Evolutionary conservation across 179 eudicot species (phyloP), one percentile per base, ranked within the genome.

Genomic region (Amaranthus tricolor): DNA sequence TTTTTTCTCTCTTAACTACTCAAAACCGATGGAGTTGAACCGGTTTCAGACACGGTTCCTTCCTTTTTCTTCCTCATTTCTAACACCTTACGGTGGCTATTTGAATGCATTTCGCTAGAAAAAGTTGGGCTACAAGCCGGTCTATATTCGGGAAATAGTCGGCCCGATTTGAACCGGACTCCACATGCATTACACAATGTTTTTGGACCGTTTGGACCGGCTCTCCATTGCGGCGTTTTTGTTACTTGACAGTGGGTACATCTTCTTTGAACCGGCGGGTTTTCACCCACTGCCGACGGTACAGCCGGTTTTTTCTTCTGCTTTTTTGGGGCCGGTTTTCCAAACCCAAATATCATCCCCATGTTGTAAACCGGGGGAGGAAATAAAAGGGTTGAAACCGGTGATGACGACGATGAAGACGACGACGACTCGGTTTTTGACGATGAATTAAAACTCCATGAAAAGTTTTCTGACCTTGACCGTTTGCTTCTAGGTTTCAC

Each of bases 71-170:
- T 81, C 79, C 98, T 86, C 96, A 94, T 89, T 76, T 92, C 97
- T 61, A 94, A 61, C 71, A 94, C 98, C 77, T 92, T 94, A 67
- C 96, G 86, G 72, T 94, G 98, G 55, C 98, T 94, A 70, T 94
- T 94, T 0, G 97, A 94, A 76, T 94, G 98, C 21, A 86, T 64
- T 20, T 85, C 96, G 9, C 86, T 87, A 0, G 89, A 89, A 57
- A 90, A 94, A 3, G 96, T 90, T 0, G 97, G 98, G 68, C 98
- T 94, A 81, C 93, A 86, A 71, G 98, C 98, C 74, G 98, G 98
- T 66, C 97, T 83, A 58, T 94, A 94, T 79, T 94, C 98, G 0
- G 98, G 97, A 11, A 88, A 94, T 2, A 94, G 85, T 79, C 98
- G 86, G 8, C 98, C 98, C 50, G 94, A 90, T 70, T 94, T 94